Evolutionary conservation across 345 rosid genomes (phyloP), one percentile per base, ranked within the genome.

Genomic region (Euphorbia peplus): DNA sequence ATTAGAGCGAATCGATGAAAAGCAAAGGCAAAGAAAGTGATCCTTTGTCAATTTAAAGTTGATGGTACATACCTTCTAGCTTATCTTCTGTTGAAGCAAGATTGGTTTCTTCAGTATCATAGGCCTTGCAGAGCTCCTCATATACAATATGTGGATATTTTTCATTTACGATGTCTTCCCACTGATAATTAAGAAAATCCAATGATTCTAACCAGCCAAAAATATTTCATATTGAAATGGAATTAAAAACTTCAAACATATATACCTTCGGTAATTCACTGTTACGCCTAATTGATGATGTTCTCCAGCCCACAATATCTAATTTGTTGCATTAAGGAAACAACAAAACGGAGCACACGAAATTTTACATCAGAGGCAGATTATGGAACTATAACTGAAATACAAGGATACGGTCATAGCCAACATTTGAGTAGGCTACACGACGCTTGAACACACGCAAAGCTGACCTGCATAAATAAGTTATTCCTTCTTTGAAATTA

Each of bases 241-340:
- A 63, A 30, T 22, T 73, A 68, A 48, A 64, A 42, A 57, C 44
- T 21, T 24, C 19, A 4, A 41, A 61, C 22, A 63, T 8, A 64
- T 41, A 44, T 60, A 88, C 98, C 96, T 90, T 95, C 4, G 98
- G 99, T 64, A 95, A 83, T 71, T 91, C 97, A 70, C 71, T 79
- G 59, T 79, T 76, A 70, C 91, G 89, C 80, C 99, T 84, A 69
- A 95, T 90, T 26, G 96, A 95, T 41, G 99, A 87, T 6, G 99
- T 95, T 82, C 92, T 91, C 99, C 97, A 95, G 37, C 99, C 99
- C 64, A 95, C 99, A 22, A 91, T 83, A 82, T 90, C 99, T 95
- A 63, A 21, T 63, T 52, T 44, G 59, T 11, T 74, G 75, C 47
- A 64, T 89, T 24, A 89, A 71, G 78, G 86, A 79, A 83, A 84